These are phyloP conservation scores for Williopsis jadinii DNA, from an alignment of 1,139 yeast genomes.

Conservation along the genomic window DNA sequence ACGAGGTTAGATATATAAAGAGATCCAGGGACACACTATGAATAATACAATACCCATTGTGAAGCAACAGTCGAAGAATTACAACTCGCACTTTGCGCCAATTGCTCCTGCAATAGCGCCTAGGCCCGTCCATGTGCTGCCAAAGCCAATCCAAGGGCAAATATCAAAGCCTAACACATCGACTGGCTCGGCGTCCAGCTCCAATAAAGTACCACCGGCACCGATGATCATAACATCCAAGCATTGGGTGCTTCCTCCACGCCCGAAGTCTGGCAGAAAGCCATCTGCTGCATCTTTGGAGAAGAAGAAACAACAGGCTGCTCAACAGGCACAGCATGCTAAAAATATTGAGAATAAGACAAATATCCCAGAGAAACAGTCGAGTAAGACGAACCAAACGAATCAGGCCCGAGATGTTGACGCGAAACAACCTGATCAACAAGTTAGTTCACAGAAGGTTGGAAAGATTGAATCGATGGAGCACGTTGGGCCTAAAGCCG, in stretches of 20 bases:
- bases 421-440: background rate
- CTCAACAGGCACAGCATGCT: background rate
- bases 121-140: slow-evolving; percentile 16
- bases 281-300: slow-evolving; percentile 7
- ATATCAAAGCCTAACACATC: too few relatives aligned
- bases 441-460: too few relatives aligned
- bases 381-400: background rate
- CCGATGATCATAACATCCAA: slow-evolving; percentile 41
- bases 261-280: slow-evolving; percentile 57
- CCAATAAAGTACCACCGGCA: slow-evolving; percentile 2
- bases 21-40: background rate
- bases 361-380: background rate
- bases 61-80: slow-evolving; percentile 9
- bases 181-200: too few relatives aligned
- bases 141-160: slow-evolving; percentile 1
- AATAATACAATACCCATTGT: slow-evolving; percentile 12
- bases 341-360: background rate
- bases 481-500: too few relatives aligned
- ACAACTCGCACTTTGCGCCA: slow-evolving; percentile 10
- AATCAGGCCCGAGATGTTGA: background rate
- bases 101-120: slow-evolving; percentile 20
- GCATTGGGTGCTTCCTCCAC: slow-evolving; percentile 59
- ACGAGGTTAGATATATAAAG: too few relatives aligned
- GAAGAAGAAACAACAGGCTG: slow-evolving; percentile 7
- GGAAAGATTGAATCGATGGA: too few relatives aligned